A percentile compares a stretch with the other conserved stretches of the same genome.
Conservation (phyloP, 2,329 filamentous ascomycete species). For the Sporothrix phasma region DNA sequence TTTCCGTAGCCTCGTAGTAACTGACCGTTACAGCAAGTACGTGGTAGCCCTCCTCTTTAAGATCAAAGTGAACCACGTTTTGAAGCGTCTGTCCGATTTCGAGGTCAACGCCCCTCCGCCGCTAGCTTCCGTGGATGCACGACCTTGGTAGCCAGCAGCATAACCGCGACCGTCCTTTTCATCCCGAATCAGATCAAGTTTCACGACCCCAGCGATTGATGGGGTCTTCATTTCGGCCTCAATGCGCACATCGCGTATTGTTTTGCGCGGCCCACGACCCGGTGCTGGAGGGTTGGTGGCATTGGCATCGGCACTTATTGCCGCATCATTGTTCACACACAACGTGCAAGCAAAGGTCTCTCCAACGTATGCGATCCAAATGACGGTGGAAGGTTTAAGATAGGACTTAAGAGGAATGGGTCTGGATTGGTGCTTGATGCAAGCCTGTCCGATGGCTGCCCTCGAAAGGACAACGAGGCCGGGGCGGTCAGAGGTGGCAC, state of each 20-base stretch:
- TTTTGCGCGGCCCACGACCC: constrained; percentile 28
- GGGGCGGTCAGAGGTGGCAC: constrained; percentile 41
- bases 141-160: background rate
- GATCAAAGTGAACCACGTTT: constrained; percentile 70
- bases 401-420: constrained; percentile 50
- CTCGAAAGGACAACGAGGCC: constrained; percentile 65
- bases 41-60: constrained; percentile 91
- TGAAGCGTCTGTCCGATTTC: constrained; percentile 61
- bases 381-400: constrained; percentile 75
- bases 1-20: constrained; percentile 78
- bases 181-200: constrained; percentile 48
- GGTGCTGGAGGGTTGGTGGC: constrained; percentile 26
- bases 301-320: constrained; percentile 21
- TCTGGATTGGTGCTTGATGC: constrained; percentile 37
- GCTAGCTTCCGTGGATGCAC: constrained; percentile 20
- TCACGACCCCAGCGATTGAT: constrained; percentile 36
- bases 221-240: constrained; percentile 95
- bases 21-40: constrained; percentile 87
- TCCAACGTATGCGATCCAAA: constrained; percentile 92
- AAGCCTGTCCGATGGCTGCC: constrained; percentile 18
- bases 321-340: constrained; percentile 82
- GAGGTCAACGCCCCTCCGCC: constrained; percentile 36
- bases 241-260: constrained; percentile 68
- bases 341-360: constrained; percentile 91
- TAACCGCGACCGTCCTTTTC: constrained; percentile 11